These are phyloP conservation scores for Artemisia tridentata DNA, from an alignment of 129 eudicot species.

Conservation along the genomic window DNA sequence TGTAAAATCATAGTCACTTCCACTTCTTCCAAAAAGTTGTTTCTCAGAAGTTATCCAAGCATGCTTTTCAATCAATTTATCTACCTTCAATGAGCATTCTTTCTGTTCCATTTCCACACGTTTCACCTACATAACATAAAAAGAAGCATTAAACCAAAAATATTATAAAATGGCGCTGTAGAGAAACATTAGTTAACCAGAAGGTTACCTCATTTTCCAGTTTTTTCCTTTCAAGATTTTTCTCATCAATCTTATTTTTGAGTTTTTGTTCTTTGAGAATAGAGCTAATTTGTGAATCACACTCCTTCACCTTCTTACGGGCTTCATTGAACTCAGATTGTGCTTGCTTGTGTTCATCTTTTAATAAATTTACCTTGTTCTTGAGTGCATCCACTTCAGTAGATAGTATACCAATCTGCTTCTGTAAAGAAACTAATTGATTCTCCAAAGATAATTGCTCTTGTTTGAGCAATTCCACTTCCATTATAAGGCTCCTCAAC, in stretches of 20 bases:
- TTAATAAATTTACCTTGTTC: constrained; percentile 54
- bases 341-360: constrained; percentile 48
- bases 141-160: neutral
- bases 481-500: constrained; percentile 94
- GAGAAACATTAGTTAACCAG: neutral
- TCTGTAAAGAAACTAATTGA: constrained; percentile 58
- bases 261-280: constrained; percentile 75
- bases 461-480: constrained; percentile 76
- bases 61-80: constrained; percentile 74
- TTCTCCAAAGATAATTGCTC: constrained; percentile 66
- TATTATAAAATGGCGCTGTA: neutral
- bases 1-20: no score
- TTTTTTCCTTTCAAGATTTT: constrained; percentile 74
- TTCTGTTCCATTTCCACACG: constrained; percentile 82
- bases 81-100: constrained; percentile 72
- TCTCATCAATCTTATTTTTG: constrained; percentile 62
- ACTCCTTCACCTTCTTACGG: constrained; percentile 73
- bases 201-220: constrained; percentile 80
- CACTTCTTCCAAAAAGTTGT: no score
- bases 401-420: constrained; percentile 58
- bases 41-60: constrained; percentile 87
- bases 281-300: constrained; percentile 71
- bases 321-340: constrained; percentile 72
- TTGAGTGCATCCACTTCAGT: constrained; percentile 60
- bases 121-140: constrained; percentile 38